phyloP scores from a whole-genome alignment of 1,139 yeast species.

The Blastobotrys apis region DNA sequence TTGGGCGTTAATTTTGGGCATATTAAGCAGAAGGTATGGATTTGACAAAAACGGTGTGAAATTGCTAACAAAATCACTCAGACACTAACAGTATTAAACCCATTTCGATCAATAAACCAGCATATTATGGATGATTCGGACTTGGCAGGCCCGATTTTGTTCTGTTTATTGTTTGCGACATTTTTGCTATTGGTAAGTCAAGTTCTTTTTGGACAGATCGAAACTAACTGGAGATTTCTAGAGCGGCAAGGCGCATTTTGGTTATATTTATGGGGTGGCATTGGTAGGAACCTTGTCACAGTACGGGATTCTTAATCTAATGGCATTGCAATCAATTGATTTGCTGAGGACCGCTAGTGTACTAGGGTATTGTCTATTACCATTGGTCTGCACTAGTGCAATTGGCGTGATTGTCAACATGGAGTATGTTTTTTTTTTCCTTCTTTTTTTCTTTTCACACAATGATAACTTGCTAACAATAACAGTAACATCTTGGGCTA shows the following conservation, averaged over 20 bases:
- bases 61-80: not conserved
- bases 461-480: not conserved
- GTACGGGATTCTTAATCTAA: slow-evolving; percentile 77
- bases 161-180: slow-evolving; percentile 85
- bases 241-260: slow-evolving; percentile 93
- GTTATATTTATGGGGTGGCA: slow-evolving; percentile 95
- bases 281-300: slow-evolving; percentile 82
- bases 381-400: slow-evolving; percentile 76
- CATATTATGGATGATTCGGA: slow-evolving; percentile 89
- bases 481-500: slow-evolving; percentile 62
- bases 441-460: too few relatives aligned
- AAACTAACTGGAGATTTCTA: not conserved
- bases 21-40: slow-evolving; percentile 54
- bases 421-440: slow-evolving; percentile 38
- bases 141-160: slow-evolving; percentile 90
- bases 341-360: slow-evolving; percentile 81
- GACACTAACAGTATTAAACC: slow-evolving; percentile 83
- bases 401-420: slow-evolving; percentile 65
- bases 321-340: slow-evolving; percentile 65
- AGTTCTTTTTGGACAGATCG: not conserved
- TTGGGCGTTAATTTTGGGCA: slow-evolving; percentile 89
- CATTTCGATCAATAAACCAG: slow-evolving; percentile 57
- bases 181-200: slow-evolving; percentile 49
- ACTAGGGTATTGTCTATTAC: slow-evolving; percentile 88
- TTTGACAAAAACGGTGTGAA: not conserved